These are phyloP conservation scores for Penicillium cosmopolitanum DNA, from an alignment of 495 filamentous ascomycete genomes.

Conservation along the genomic window DNA sequence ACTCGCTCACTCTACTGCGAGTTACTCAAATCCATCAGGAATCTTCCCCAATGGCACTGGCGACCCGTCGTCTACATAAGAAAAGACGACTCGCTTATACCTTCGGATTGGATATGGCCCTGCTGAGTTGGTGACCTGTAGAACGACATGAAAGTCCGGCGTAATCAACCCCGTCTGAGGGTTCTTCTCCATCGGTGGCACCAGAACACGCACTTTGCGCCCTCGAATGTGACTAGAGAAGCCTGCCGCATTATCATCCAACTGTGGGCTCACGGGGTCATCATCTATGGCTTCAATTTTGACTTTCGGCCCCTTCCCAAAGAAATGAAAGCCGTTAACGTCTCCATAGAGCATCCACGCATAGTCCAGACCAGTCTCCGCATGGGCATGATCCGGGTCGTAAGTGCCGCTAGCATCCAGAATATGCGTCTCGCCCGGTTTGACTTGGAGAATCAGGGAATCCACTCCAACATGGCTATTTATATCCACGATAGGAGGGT, in stretches of 20 bases:
- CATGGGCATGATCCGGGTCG: constrained; percentile 36
- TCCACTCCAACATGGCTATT: constrained; percentile 35
- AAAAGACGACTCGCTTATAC: constrained; percentile 1
- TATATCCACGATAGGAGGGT: constrained; percentile 41
- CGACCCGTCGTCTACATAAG: neutral
- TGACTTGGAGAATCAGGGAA: constrained; percentile 29
- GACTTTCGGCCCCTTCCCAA: neutral
- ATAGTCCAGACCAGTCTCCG: neutral
- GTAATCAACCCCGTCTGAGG: constrained; percentile 2
- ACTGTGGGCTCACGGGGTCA: neutral
- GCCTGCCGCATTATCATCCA: neutral
- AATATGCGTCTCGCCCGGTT: constrained; percentile 29
- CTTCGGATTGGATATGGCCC: constrained; percentile 3
- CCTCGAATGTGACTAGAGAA: constrained; percentile 1
- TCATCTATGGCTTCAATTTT: constrained; percentile 2
- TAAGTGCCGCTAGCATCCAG: constrained; percentile 41
- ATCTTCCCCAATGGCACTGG: neutral
- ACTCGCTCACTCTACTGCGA: neutral
- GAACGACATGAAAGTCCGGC: neutral
- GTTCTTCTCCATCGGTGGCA: constrained; percentile 2
- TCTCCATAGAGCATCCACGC: constrained; percentile 1
- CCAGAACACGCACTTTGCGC: neutral
- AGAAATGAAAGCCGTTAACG: constrained; percentile 2
- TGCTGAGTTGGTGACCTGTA: constrained; percentile 5
- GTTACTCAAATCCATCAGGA: constrained; percentile 1